These are phyloP conservation scores for Alectoria sarmentosa DNA, from an alignment of 495 filamentous ascomycete species.

Conservation along the genomic window DNA sequence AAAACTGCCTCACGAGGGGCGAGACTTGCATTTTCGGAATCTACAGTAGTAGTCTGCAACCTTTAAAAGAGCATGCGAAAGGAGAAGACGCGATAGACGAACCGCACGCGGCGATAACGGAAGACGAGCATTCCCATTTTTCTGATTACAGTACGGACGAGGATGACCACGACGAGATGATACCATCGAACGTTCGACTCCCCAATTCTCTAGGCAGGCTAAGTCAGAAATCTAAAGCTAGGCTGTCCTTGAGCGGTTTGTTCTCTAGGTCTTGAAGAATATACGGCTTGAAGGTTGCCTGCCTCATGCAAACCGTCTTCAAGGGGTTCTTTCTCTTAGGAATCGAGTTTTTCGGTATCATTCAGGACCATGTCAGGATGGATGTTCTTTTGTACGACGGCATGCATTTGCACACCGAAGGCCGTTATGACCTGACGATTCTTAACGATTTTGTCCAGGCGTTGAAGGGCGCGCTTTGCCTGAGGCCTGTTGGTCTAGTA, in stretches of 20 bases:
- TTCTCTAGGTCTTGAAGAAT: background rate
- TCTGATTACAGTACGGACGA: background rate
- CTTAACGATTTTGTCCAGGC: background rate
- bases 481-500: background rate
- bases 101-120: background rate
- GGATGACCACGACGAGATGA: background rate
- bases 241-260: background rate
- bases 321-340: background rate
- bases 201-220: slow-evolving; percentile 1
- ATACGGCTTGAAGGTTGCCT: too few relatives aligned
- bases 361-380: background rate
- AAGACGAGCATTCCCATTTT: slow-evolving; percentile 4
- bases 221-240: background rate
- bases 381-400: background rate
- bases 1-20: background rate
- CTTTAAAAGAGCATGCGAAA: background rate
- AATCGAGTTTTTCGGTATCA: background rate
- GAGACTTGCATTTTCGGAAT: background rate
- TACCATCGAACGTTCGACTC: background rate
- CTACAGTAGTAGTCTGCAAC: background rate
- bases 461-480: background rate
- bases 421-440: background rate
- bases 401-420: background rate
- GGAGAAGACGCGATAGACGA: background rate
- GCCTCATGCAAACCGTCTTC: background rate